Conservation (phyloP, 208 protist species). For the Endotrypanum monterogeii region DNA sequence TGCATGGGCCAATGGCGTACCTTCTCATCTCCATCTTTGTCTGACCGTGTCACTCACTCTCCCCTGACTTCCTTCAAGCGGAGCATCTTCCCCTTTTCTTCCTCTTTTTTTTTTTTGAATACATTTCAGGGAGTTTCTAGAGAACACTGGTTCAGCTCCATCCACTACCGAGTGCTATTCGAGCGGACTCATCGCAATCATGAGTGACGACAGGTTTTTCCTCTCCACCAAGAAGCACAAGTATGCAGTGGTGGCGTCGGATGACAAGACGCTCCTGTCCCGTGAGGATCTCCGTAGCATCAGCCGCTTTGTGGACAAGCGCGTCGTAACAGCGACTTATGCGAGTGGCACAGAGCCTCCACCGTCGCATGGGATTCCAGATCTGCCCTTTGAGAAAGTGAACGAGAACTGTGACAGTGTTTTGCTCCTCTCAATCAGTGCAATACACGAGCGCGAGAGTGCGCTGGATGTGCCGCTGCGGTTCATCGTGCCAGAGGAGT, state of each 20-base stretch:
- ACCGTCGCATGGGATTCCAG: slow-evolving; percentile 54
- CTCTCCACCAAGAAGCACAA: slow-evolving; percentile 53
- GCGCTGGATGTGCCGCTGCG: slow-evolving; percentile 83
- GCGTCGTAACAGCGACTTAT: slow-evolving; percentile 32
- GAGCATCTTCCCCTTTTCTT: slow-evolving; percentile 1
- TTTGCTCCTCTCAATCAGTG: slow-evolving; percentile 45
- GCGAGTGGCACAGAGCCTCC: slow-evolving; percentile 23
- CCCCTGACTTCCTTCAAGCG: neutral
- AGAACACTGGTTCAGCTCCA: neutral
- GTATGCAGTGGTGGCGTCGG: slow-evolving; percentile 60
- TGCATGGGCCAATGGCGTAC: neutral
- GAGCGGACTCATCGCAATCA: neutral
- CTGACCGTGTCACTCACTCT: neutral
- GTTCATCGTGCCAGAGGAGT: slow-evolving; percentile 75
- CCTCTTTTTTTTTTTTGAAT: neutral
- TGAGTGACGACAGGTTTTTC: slow-evolving; percentile 33
- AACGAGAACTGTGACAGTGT: slow-evolving; percentile 49
- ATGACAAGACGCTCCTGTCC: slow-evolving; percentile 49
- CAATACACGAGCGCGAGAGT: slow-evolving; percentile 55
- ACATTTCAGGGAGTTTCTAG: neutral
- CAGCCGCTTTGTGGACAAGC: slow-evolving; percentile 56
- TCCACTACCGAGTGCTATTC: neutral
- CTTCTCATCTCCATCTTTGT: slow-evolving; percentile 10
- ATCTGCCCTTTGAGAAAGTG: slow-evolving; percentile 61
- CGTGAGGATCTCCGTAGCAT: slow-evolving; percentile 55